A percentile compares a stretch with the other conserved stretches of the same genome.
Evolutionary conservation across 2,329 filamentous ascomycete species (phyloP).

Genomic region (Diplocarpon mali): DNA sequence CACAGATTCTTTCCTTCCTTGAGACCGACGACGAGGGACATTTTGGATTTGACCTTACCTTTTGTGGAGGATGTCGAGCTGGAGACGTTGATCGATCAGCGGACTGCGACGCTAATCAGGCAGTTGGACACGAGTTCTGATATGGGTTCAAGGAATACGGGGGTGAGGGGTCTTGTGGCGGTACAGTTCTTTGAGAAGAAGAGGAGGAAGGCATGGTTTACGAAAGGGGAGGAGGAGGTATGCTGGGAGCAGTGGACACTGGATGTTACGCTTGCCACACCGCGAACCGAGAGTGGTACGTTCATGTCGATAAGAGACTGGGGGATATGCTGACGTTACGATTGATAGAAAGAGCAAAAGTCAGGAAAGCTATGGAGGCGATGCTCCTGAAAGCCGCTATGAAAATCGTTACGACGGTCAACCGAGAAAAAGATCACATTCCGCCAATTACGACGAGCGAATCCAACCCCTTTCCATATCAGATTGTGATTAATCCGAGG

Average conservation of each 20-base stretch:
- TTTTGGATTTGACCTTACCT: constrained; percentile 82
- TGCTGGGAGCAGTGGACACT: constrained; percentile 97
- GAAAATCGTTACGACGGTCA: constrained; percentile 82
- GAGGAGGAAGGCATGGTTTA: constrained; percentile 70
- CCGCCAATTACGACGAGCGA: constrained; percentile 91
- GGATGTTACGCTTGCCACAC: constrained; percentile 85
- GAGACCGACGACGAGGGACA: constrained; percentile 70
- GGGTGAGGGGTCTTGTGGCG: constrained; percentile 65
- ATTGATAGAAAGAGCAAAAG: constrained; percentile 68
- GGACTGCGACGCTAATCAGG: constrained; percentile 66
- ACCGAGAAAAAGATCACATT: constrained; percentile 88
- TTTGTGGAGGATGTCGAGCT: constrained; percentile 84
- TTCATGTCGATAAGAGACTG: constrained; percentile 5
- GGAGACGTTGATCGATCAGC: constrained; percentile 86
- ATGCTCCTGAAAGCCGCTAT: constrained; percentile 77
- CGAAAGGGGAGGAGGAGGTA: constrained; percentile 78
- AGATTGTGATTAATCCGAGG: constrained; percentile 80
- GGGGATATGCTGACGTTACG: constrained; percentile 1
- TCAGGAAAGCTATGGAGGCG: constrained; percentile 81
- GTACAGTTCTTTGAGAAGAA: constrained; percentile 95
- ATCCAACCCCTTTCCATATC: constrained; percentile 88
- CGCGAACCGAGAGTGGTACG: constrained; percentile 77
- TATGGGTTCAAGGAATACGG: constrained; percentile 31
- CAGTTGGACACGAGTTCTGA: constrained; percentile 55
- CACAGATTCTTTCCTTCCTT: constrained; percentile 92